Evolutionary conservation across 1,139 yeast species (phyloP), one percentile per base, ranked within the genome.

Genomic region (Pichia sp.): DNA sequence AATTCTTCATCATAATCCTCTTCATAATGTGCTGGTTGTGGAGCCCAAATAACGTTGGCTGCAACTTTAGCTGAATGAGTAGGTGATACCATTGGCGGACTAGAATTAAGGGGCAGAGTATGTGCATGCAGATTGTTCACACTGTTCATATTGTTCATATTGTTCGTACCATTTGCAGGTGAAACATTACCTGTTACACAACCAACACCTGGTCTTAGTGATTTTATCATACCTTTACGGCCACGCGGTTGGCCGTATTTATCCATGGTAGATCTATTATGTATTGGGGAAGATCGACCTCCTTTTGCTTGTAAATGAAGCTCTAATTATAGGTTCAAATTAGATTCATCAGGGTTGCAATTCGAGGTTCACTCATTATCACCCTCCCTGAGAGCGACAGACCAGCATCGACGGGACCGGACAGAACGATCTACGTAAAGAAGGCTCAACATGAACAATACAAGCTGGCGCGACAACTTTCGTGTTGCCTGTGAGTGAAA

Each of bases 21-120:
- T 30, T 30, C 32, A 26, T 53, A 48, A 5, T 57, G 34, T 22
- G 65, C 60, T 34, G 54, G 55, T 1, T 67, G 61, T 4, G 66
- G 64, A 10, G 70, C 58, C 63, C 66, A 64, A 11, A 61, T 54
- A 2, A 66, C 51, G 32, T 63, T 64, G 1, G 81, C 81, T 2
- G 81, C 80, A 30, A 59, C 54, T 41, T 55, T 62, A 4, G 72
- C 68, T 26, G 38, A 22, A 7, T 43, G 40, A 12, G 43, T 38
- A 6, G 51, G 23, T 3, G 49, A 34, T n/a, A 19, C 31, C 7
- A 22, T 10, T 10, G 28, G 28, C n/a, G 28, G 28, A 25, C 28
- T 25, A 8, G 31, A 14, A 11, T 18, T 18, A 8, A 22, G 10
- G 7, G 24, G 24, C n/a, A n/a, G n/a, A n/a, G n/a, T n/a, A n/a